Evolutionary conservation across 1,284 basidiomycete species (phyloP), one percentile per base, ranked within the genome.

Genomic region (Rhodotorula mucilaginosa): DNA sequence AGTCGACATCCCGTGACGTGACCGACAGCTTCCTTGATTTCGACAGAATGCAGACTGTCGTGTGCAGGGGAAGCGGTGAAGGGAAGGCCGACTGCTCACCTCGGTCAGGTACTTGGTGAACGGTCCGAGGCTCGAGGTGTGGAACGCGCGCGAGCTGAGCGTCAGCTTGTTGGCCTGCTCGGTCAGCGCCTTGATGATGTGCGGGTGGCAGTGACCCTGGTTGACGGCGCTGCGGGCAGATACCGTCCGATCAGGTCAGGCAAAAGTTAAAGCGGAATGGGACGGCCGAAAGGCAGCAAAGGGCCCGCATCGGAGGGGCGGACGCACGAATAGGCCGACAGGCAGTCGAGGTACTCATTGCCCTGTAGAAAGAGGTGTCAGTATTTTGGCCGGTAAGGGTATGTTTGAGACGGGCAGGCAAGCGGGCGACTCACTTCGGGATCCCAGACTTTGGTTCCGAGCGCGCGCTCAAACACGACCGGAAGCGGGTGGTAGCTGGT

Each of bases 271-370:
- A n/a, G n/a, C n/a, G n/a, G n/a, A n/a, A n/a, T n/a, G n/a, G n/a
- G n/a, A n/a, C n/a, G n/a, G n/a, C n/a, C n/a, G 58, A 74, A 80
- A 44, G 39, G 39, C 39, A 44, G 39, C 10, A 44, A 44, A 44
- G 2, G 39, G 39, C 39, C 39, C 39, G 39, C n/a, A n/a, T n/a
- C n/a, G n/a, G n/a, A n/a, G n/a, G n/a, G n/a, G n/a, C n/a, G n/a
- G n/a, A n/a, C n/a, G n/a, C n/a, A 95, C 88, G 91, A 94, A 84
- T 99, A 99, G 29, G 97, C 96, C 61, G 93, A 92, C 51, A 99
- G 86, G 77, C 92, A 98, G 74, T 83, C 97, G 80, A 83, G 79
- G 79, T 83, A 83, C 75, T 81, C 60, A 58, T 78, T 79, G 31
- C 80, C 80, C 75, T 75, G 57, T 6, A 15, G 15, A 44, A n/a